A percentile compares a stretch with the other conserved stretches of the same genome.
Conservation (phyloP, 495 filamentous ascomycete species). For the Neohortaea acidophila region DNA sequence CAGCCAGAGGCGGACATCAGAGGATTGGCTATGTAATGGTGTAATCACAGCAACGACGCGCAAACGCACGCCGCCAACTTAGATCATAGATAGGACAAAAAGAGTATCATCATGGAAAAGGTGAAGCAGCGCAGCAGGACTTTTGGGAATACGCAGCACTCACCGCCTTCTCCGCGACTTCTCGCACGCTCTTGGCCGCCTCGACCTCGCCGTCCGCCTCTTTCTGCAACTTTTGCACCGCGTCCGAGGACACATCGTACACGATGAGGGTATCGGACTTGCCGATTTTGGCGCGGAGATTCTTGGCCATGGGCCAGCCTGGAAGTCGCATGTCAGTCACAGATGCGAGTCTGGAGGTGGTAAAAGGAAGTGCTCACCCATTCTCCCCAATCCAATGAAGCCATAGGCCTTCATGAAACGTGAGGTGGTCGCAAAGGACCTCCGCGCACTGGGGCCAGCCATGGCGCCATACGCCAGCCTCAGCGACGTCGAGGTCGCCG, state of each 20-base stretch:
- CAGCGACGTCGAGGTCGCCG: constrained; percentile 5
- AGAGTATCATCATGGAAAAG: constrained; percentile 19
- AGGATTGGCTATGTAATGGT: constrained; percentile 30
- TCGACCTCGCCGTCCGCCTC: constrained; percentile 22
- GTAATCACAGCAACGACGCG: constrained; percentile 27
- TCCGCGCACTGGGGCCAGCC: constrained; percentile 6
- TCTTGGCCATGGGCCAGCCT: constrained; percentile 40
- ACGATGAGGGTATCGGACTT: constrained; percentile 29
- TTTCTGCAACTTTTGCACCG: constrained; percentile 22
- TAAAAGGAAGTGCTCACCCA: constrained; percentile 25
- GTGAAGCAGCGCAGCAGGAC: background rate
- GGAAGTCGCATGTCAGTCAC: background rate
- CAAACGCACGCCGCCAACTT: constrained; percentile 30
- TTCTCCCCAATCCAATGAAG: constrained; percentile 31
- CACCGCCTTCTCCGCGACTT: constrained; percentile 33
- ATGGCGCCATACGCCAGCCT: constrained; percentile 6
- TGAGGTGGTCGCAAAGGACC: constrained; percentile 14
- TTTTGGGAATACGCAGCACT: constrained; percentile 11
- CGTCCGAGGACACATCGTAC: constrained; percentile 33
- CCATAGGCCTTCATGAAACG: constrained; percentile 23
- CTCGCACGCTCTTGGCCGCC: constrained; percentile 25
- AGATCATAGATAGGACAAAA: constrained; percentile 30
- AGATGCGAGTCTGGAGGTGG: no score
- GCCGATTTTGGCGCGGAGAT: constrained; percentile 31
- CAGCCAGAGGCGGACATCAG: constrained; percentile 17